Base-by-base conservation (phyloP, 2,329 filamentous ascomycete genomes). In the Pyrenochaeta sp. region DNA sequence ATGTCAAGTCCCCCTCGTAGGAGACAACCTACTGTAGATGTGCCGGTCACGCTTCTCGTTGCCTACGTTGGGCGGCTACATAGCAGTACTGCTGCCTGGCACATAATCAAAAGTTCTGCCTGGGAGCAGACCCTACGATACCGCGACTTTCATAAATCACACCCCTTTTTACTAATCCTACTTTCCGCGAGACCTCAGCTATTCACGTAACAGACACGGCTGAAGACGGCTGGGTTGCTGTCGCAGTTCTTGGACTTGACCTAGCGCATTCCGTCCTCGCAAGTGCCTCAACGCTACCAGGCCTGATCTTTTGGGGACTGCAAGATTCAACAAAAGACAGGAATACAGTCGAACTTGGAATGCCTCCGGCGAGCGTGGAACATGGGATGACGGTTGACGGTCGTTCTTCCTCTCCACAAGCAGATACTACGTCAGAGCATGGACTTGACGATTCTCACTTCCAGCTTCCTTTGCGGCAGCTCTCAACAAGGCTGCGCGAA, bases 71-170 rank as follows among this genome's bases (percentile, higher is more conserved):
- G 44, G 28, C 46, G 19, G 22, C 19, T 5, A 8, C 40, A 24
- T 36, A 6, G 19, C 32, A 30, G 19, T 36, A 5, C 46, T 48
- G 47, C 47, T 49, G 47, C 47, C 47, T 49, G 34, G 34, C 47
- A 49, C 34, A 19, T 39, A 32, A 49, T 32, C 9, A 19, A 19
- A 19, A 39, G 19, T 40, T 39, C 47, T 39, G 47, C 47, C 32
- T 37, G 10, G 15, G 34, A n/a, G 15, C 10, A 39, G 5, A 8
- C 22, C 22, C 25, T 37, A 27, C n/a, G 19, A 43, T 43, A 19
- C 22, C 25, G 19, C 22, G 12, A 25, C 25, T 25, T 8, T 6
- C 40, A 15, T 25, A 8, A 25, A 43, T 19, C 40, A 43, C 4
- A 25, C 10, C 4, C 25, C 8, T 27, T 43, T 7, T 10, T 12